phyloP scores from a whole-genome alignment of 2,329 filamentous ascomycete species.

The Colletotrichum musicola region DNA sequence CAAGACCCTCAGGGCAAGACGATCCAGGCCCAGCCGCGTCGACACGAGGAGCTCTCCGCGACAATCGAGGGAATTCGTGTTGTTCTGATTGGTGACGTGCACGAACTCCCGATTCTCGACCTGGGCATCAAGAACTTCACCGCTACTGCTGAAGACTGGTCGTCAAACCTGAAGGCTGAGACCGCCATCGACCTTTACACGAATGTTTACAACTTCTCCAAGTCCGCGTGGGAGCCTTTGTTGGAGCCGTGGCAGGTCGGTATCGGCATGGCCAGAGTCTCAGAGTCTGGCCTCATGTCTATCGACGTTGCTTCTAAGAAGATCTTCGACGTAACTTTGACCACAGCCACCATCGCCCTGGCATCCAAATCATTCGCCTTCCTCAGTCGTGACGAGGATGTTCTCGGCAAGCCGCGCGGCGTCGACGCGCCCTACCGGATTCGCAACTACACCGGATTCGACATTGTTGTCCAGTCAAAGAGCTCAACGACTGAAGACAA shows the following conservation, averaged over 20 bases:
- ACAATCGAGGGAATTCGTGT: conserved; percentile 90
- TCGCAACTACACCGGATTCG: conserved; percentile 95
- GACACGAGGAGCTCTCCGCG: conserved; percentile 84
- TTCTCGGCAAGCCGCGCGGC: conserved; percentile 91
- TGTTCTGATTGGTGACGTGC: conserved; percentile 93
- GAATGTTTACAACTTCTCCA: conserved; percentile 99
- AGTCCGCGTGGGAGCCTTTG: conserved; percentile 97
- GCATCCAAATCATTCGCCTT: conserved; percentile 95
- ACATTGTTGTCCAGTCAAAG: conserved; percentile 86
- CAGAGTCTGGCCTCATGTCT: conserved; percentile 80
- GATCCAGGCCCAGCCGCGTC: conserved; percentile 45
- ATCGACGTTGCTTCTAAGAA: conserved; percentile 91
- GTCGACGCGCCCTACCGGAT: conserved; percentile 94
- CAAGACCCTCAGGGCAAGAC: conserved; percentile 25
- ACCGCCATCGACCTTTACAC: conserved; percentile 93
- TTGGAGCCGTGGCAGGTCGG: conserved; percentile 98
- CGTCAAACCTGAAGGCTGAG: conserved; percentile 86
- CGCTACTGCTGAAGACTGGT: conserved; percentile 90
- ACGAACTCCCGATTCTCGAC: conserved; percentile 95
- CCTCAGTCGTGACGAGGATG: conserved; percentile 87
- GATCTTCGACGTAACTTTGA: conserved; percentile 90
- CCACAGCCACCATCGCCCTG: conserved; percentile 92
- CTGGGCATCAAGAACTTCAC: conserved; percentile 92
- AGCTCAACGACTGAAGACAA: conserved; percentile 74
- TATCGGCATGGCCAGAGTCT: conserved; percentile 85